Conservation (phyloP, 129 eudicot species). For the Cynara cardunculus region DNA sequence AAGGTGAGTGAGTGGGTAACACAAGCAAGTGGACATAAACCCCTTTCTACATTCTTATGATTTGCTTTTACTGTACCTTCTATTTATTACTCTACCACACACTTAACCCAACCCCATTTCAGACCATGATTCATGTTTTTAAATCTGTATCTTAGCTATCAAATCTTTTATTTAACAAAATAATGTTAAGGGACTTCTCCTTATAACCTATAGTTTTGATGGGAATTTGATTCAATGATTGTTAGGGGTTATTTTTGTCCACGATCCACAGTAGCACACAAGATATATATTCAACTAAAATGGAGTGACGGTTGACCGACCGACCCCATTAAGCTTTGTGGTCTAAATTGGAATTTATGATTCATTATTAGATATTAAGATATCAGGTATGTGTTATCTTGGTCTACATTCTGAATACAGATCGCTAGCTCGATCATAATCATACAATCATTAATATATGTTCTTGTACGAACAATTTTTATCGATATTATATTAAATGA, state of each 20-base stretch:
- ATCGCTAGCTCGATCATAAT: not conserved
- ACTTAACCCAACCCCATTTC: not conserved
- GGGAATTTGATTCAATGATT: not conserved
- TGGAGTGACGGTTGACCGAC: not conserved
- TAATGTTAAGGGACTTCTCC: not conserved
- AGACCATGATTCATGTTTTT: not conserved
- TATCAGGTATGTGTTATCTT: too few species aligned
- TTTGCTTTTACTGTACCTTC: constrained; percentile 31
- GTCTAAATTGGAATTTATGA: not conserved
- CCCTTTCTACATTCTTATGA: constrained; percentile 27
- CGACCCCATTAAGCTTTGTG: not conserved
- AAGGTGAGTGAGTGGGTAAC: constrained; percentile 32
- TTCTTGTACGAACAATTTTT: not conserved
- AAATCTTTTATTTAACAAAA: not conserved
- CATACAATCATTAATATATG: not conserved
- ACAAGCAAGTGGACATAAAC: constrained; percentile 32
- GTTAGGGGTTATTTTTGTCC: not conserved
- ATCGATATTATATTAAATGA: too few species aligned
- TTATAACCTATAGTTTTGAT: not conserved
- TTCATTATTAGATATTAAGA: not conserved
- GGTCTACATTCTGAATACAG: too few species aligned
- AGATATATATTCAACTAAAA: not conserved
- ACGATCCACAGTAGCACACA: not conserved
- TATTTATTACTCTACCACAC: constrained; percentile 27
- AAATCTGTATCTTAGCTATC: not conserved